A percentile compares a stretch with the other conserved stretches of the same genome.
phyloP scores from a whole-genome alignment of 371 early-diverging fungal species.

The Coemansia sp. region DNA sequence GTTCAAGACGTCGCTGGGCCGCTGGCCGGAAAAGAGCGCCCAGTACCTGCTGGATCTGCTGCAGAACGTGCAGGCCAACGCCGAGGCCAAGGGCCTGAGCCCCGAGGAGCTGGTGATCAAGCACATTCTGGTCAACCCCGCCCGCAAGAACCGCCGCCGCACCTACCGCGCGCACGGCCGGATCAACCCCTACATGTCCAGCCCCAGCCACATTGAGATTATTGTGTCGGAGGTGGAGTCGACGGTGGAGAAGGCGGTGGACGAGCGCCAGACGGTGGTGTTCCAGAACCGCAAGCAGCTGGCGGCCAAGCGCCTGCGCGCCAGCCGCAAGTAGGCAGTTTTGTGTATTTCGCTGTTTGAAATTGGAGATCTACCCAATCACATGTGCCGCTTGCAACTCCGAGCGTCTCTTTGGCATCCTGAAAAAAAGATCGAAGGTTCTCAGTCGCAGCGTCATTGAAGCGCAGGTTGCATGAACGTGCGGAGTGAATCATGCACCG shows the following conservation, averaged over 20 bases:
- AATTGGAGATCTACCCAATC: too few relatives aligned
- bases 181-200: slow-evolving; percentile 94
- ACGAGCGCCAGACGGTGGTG: slow-evolving; percentile 52
- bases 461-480: too few relatives aligned
- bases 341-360: too few relatives aligned
- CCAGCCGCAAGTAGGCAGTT: background rate
- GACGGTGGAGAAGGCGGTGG: slow-evolving; percentile 69
- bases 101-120: slow-evolving; percentile 83
- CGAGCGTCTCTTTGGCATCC: too few relatives aligned
- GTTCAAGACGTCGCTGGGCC: slow-evolving; percentile 87
- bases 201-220: slow-evolving; percentile 98
- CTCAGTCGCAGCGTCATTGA: too few relatives aligned
- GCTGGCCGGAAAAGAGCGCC: slow-evolving; percentile 99
- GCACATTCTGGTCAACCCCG: slow-evolving; percentile 98
- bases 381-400: too few relatives aligned
- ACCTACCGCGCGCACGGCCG: slow-evolving; percentile 99
- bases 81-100: slow-evolving; percentile 92
- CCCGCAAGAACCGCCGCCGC: slow-evolving; percentile 97
- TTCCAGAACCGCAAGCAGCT: slow-evolving; percentile 49
- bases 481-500: background rate
- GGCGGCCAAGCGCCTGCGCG: slow-evolving; percentile 49
- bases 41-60: slow-evolving; percentile 92
- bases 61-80: slow-evolving; percentile 97
- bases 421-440: too few relatives aligned
- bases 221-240: slow-evolving; percentile 83